phyloP scores from a whole-genome alignment of 176 grass and related monocot species.

The Leersia perrieri region DNA sequence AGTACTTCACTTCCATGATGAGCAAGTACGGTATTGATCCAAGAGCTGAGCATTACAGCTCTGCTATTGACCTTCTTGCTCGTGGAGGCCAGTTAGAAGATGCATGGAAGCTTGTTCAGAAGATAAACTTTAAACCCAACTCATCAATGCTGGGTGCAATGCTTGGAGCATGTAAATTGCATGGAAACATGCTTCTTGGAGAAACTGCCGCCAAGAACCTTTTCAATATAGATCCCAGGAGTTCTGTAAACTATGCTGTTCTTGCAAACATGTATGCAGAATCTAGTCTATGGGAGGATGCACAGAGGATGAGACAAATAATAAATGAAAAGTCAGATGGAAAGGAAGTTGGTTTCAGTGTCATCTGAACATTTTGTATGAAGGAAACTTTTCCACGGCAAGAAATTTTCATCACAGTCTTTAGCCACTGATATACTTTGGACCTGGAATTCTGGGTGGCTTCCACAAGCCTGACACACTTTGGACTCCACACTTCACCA shows the following conservation, averaged over 20 bases:
- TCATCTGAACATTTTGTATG: conserved; percentile 37
- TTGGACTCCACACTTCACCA: neutral
- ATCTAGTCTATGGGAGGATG: conserved; percentile 63
- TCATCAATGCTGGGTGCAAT: conserved; percentile 72
- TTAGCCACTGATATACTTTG: neutral
- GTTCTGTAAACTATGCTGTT: conserved; percentile 65
- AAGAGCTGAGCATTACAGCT: conserved; percentile 72
- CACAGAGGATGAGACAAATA: conserved; percentile 54
- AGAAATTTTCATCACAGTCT: neutral
- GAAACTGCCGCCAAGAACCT: conserved; percentile 54
- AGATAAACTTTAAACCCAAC: conserved; percentile 39
- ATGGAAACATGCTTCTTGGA: conserved; percentile 59
- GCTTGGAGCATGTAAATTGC: conserved; percentile 66
- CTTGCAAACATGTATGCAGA: conserved; percentile 82
- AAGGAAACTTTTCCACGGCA: neutral
- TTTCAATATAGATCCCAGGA: conserved; percentile 47
- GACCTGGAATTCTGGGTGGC: neutral
- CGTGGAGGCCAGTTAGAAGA: conserved; percentile 71
- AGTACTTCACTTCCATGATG: conserved; percentile 70
- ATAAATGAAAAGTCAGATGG: conserved; percentile 42
- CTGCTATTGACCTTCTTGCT: conserved; percentile 77
- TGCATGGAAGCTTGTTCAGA: conserved; percentile 61
- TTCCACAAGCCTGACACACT: neutral
- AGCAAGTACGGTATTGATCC: conserved; percentile 67
- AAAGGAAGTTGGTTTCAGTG: conserved; percentile 57